These are phyloP conservation scores for Curvularia lunata DNA, from an alignment of 2,329 filamentous ascomycete genomes.

Conservation along the genomic window DNA sequence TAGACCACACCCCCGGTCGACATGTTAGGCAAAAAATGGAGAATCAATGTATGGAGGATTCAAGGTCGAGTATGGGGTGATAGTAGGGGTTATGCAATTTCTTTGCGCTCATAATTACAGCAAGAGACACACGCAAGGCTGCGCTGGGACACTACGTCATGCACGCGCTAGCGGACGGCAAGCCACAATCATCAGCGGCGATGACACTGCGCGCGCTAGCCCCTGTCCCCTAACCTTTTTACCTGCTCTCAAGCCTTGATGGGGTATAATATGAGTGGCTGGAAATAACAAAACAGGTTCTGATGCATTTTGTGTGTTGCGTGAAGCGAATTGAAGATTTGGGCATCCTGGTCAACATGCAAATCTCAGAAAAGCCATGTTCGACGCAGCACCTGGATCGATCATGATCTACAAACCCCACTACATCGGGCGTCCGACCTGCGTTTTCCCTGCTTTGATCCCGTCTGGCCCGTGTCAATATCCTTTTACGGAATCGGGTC, in stretches of 20 bases:
- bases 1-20: constrained; percentile 41
- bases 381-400: constrained; percentile 1
- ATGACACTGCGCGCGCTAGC: constrained; percentile 2
- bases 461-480: neutral
- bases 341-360: neutral
- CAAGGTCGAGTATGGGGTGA: neutral
- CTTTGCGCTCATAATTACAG: constrained; percentile 14
- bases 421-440: constrained; percentile 2
- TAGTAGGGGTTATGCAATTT: constrained; percentile 7
- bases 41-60: neutral
- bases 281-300: neutral
- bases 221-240: neutral
- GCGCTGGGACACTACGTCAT: constrained; percentile 27
- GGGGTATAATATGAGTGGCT: neutral
- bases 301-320: neutral
- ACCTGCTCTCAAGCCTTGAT: neutral
- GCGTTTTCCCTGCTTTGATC: constrained; percentile 19
- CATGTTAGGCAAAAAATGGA: constrained; percentile 28
- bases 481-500: constrained; percentile 1
- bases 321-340: neutral
- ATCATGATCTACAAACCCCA: constrained; percentile 15
- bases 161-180: constrained; percentile 19
- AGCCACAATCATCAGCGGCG: constrained; percentile 18
- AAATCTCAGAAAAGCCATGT: neutral
- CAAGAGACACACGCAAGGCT: constrained; percentile 11